Conservation (phyloP, 306 rosid genomes). For the Medicago arabica region DNA sequence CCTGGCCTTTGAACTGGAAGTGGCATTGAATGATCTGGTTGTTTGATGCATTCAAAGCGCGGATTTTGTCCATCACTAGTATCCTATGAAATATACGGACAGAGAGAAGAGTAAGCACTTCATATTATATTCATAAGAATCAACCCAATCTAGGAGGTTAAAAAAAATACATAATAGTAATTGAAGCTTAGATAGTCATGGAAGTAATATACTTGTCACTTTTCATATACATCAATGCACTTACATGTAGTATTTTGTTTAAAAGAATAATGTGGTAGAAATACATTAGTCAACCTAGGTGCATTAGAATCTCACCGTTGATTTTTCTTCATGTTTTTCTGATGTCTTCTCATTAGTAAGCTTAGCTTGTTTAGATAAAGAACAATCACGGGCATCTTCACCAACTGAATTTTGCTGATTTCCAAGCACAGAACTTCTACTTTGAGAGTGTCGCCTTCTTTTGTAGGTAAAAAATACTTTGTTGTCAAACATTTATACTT, state of each 20-base stretch:
- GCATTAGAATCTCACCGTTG: conserved; percentile 48
- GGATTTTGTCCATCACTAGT: conserved; percentile 32
- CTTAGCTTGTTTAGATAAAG: conserved; percentile 32
- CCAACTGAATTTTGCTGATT: conserved; percentile 36
- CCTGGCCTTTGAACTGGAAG: conserved; percentile 39
- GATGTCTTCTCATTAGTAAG: conserved; percentile 40
- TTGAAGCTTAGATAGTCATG: not conserved
- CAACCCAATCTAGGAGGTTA: not conserved
- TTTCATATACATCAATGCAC: conserved; percentile 1
- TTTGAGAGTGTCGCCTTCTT: conserved; percentile 53
- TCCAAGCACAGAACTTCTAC: conserved; percentile 41
- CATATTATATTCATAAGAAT: conserved; percentile 20
- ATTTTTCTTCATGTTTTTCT: conserved; percentile 45
- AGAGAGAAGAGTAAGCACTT: not conserved
- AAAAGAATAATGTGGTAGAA: not conserved
- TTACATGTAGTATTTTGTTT: not conserved
- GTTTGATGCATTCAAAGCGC: conserved; percentile 30
- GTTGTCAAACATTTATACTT: conserved; percentile 60
- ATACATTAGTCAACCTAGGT: not conserved
- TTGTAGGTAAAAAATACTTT: conserved; percentile 66
- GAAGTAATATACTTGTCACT: conserved; percentile 6
- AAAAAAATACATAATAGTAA: not conserved
- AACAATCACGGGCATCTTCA: conserved; percentile 35
- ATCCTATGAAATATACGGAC: conserved; percentile 36
- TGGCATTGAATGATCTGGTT: conserved; percentile 41